Evolutionary conservation across 768 basidiomycete species (phyloP), one percentile per base, ranked within the genome.

Genomic region (Amanita rubescens): DNA sequence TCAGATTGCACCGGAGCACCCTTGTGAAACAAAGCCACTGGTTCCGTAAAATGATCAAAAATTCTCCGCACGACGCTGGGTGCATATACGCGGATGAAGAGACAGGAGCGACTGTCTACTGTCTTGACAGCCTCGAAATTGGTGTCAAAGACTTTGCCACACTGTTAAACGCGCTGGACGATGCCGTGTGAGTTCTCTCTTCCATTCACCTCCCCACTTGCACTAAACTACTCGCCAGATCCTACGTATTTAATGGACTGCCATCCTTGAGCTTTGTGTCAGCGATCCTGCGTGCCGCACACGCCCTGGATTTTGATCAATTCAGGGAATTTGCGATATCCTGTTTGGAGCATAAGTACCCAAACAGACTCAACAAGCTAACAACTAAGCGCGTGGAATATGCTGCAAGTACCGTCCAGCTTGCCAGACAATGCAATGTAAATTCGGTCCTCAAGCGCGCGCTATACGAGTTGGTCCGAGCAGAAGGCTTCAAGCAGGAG

Each of bases 1-100:
- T 73, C 58, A 63, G 60, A 17, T 55, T 76, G 14, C 68, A 72
- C 15, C 60, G 66, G 14, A 69, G 67, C 46, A 62, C 60, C n/a
- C 64, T 75, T 5, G 54, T 60, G 8, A 58, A 55, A 32, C 57
- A 68, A 11, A 70, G 69, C 3, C 54, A 48, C 5, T 74, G 65
- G 60, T 75, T 77, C 41, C 59, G 62, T 1, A 46, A 59, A 0
- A 38, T 43, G 3, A 55, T 66, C 12, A 53, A 56, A 43, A 52
- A 39, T 10, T 45, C 51, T 24, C 35, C 56, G 1, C 51, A 55
- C 33, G 49, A 53, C 12, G 8, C 5, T 8, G 5, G 5, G 27
- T n/a, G 51, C 53, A 1, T 20, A 55, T 24, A 42, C 57, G 8
- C 59, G 71, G 47, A 48, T 5, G 32, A 35, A 11, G 47, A 48